Evolutionary conservation across 116 monocot genomes (phyloP).

Genomic region (Cymodocea nodosa): DNA sequence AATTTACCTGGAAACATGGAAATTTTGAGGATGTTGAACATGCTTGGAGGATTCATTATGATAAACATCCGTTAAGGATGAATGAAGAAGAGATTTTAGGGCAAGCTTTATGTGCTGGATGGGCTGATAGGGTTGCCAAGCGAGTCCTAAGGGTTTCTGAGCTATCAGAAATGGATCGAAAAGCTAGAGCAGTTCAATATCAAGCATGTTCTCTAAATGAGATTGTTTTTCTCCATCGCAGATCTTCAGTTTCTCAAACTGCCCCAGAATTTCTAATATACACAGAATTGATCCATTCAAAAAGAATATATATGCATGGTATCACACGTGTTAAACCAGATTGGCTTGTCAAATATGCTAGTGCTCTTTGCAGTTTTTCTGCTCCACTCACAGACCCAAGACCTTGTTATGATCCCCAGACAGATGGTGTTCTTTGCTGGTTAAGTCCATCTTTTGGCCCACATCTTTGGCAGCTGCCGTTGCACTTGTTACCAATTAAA

Average conservation of each 20-base stretch:
- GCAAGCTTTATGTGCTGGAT: slow-evolving; percentile 91
- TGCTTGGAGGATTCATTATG: slow-evolving; percentile 37
- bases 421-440: slow-evolving; percentile 59
- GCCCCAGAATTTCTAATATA: slow-evolving; percentile 83
- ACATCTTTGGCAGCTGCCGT: slow-evolving; percentile 84
- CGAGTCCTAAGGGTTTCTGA: slow-evolving; percentile 20
- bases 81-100: slow-evolving; percentile 76
- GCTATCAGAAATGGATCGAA: slow-evolving; percentile 35
- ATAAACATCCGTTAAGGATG: slow-evolving; percentile 44
- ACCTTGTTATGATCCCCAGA: slow-evolving; percentile 67
- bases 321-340: slow-evolving; percentile 67
- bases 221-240: slow-evolving; percentile 57
- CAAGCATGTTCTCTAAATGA: slow-evolving; percentile 60
- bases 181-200: slow-evolving; percentile 37
- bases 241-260: slow-evolving; percentile 63
- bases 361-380: slow-evolving; percentile 69
- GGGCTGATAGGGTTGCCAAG: slow-evolving; percentile 90
- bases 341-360: slow-evolving; percentile 73
- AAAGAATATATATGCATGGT: slow-evolving; percentile 89
- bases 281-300: slow-evolving; percentile 58
- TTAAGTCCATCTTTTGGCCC: slow-evolving; percentile 66
- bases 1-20: slow-evolving; percentile 60
- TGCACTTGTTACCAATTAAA: slow-evolving; percentile 53
- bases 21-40: slow-evolving; percentile 43
- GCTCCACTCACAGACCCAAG: slow-evolving; percentile 65